phyloP scores from a whole-genome alignment of 768 basidiomycete genomes.

The Mycena kentingensis region DNA sequence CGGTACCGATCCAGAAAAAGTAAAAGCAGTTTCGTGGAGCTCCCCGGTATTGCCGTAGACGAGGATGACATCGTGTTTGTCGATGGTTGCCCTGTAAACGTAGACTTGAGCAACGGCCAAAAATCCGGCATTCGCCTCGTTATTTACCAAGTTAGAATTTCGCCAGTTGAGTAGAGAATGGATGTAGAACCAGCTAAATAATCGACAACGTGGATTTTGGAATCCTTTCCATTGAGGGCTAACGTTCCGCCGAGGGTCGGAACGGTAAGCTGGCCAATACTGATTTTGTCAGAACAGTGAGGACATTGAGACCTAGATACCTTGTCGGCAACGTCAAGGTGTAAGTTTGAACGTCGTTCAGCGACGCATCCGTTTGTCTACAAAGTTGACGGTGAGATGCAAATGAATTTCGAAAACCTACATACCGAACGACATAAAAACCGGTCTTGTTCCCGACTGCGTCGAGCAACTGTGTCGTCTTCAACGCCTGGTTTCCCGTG shows the following conservation, averaged over 20 bases:
- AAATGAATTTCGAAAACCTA: background rate
- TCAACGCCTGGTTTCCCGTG: slow-evolving; percentile 48
- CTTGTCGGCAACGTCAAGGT: slow-evolving; percentile 46
- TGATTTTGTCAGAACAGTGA: background rate
- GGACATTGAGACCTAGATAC: background rate
- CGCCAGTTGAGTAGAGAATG: slow-evolving; percentile 49
- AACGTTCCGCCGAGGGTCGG: slow-evolving; percentile 47
- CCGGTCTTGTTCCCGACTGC: slow-evolving; percentile 48
- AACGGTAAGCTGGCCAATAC: slow-evolving; percentile 42
- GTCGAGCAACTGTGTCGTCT: slow-evolving; percentile 52
- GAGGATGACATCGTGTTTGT: slow-evolving; percentile 48
- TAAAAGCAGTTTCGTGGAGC: slow-evolving; percentile 53
- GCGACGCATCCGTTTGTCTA: slow-evolving; percentile 44
- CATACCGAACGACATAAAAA: slow-evolving; percentile 48
- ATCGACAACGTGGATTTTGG: slow-evolving; percentile 54
- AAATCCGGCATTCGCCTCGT: background rate
- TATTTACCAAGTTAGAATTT: slow-evolving; percentile 50
- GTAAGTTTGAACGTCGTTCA: slow-evolving; percentile 41
- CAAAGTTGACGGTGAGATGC: background rate
- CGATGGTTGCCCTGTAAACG: slow-evolving; percentile 46
- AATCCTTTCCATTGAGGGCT: slow-evolving; percentile 51
- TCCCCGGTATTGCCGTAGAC: slow-evolving; percentile 50
- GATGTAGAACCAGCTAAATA: slow-evolving; percentile 46
- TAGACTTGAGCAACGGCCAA: background rate
- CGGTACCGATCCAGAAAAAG: slow-evolving; percentile 30